Evolutionary conservation across 129 eudicot genomes (phyloP).

Genomic region (Chrysanthemum seticuspe): DNA sequence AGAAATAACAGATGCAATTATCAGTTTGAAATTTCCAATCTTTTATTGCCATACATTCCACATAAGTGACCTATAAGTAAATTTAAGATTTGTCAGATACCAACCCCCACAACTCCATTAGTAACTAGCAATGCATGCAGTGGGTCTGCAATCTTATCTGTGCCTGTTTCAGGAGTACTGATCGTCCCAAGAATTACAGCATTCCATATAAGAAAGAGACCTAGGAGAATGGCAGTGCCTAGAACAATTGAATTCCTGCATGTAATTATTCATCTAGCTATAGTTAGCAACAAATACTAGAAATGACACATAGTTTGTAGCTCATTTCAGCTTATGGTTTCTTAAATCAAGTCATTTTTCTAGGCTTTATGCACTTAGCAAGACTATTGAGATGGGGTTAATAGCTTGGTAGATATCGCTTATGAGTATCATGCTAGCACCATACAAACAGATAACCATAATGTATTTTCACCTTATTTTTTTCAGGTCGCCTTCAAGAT

Average conservation of each 20-base stretch:
- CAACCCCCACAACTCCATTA: slow-evolving; percentile 86
- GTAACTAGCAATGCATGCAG: slow-evolving; percentile 35
- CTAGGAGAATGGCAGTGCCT: slow-evolving; percentile 89
- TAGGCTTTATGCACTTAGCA: no score
- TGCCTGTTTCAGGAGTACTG: no score
- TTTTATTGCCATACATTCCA: slow-evolving; percentile 5
- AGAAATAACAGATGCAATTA: background rate
- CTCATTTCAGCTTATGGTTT: no score
- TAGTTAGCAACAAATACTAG: background rate
- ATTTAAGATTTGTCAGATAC: slow-evolving; percentile 22
- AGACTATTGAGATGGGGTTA: no score
- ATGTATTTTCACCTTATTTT: slow-evolving; percentile 70
- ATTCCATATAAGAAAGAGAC: slow-evolving; percentile 83
- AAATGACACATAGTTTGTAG: background rate
- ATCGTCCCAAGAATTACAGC: no score
- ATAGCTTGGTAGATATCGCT: no score
- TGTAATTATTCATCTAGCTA: slow-evolving; percentile 3
- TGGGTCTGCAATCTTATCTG: no score
- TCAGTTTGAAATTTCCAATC: slow-evolving; percentile 8
- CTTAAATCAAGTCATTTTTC: no score
- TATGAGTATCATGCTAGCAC: no score
- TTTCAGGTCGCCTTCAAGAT: slow-evolving; percentile 80
- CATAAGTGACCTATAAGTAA: background rate
- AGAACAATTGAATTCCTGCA: slow-evolving; percentile 82
- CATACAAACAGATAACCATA: background rate